These are phyloP conservation scores for Botrytis fabae DNA, from an alignment of 2,329 filamentous ascomycete genomes.

Conservation along the genomic window DNA sequence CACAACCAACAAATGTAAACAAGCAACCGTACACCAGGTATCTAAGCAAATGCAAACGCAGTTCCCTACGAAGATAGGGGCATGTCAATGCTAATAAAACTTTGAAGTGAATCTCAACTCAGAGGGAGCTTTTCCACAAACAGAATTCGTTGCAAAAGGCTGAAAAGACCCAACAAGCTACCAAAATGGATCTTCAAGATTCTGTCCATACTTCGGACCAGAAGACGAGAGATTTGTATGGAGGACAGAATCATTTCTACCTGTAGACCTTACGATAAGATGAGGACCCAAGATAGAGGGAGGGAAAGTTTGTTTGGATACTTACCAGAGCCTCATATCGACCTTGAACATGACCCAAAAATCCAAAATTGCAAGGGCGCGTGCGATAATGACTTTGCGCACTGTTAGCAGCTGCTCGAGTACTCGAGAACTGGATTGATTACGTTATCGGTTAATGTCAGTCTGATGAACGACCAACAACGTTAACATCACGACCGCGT, in stretches of 20 bases:
- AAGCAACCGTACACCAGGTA: background rate
- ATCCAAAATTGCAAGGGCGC: background rate
- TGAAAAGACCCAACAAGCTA: background rate
- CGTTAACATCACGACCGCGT: background rate
- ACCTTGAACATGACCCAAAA: conserved; percentile 7
- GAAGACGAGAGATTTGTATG: background rate
- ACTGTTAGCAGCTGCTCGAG: background rate
- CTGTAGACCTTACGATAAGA: background rate
- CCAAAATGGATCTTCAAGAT: conserved; percentile 1
- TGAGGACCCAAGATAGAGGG: background rate
- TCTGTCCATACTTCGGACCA: background rate
- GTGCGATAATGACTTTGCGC: background rate
- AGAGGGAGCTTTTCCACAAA: background rate
- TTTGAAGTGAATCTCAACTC: background rate
- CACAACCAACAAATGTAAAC: background rate
- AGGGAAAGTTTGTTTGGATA: background rate
- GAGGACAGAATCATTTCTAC: background rate
- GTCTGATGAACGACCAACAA: background rate
- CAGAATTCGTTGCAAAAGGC: background rate
- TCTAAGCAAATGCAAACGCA: background rate
- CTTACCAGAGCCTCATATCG: background rate
- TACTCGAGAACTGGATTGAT: background rate
- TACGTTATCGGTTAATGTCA: conserved; percentile 12
- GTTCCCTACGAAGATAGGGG: background rate
- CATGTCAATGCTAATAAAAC: background rate